Evolutionary conservation across 139 green algal species (phyloP), one percentile per base, ranked within the genome.

Genomic region (Auxenochlorella pyrenoidosa): DNA sequence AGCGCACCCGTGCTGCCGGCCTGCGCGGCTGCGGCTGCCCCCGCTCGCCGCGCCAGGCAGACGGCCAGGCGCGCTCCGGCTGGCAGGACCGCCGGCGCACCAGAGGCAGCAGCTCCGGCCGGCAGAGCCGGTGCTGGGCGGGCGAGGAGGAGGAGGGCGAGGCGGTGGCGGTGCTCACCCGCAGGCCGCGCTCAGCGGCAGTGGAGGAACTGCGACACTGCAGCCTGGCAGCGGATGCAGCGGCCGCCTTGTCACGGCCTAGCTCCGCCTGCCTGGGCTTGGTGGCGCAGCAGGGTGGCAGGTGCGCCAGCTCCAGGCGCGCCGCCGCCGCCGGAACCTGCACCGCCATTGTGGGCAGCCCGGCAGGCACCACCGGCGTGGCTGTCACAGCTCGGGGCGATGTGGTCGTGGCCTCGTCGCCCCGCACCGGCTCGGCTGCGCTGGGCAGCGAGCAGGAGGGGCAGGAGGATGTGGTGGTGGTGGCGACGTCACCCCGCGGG

Each of bases 1-100:
- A 76, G 40, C 40, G 34, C 21, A 63, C 80, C 3, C 60, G 40
- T 28, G 63, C 43, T 10, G 40, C 60, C 1, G 80, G 60, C 30
- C 80, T 85, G 80, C 80, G 80, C 18, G 60, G 75, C 19, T 85
- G 80, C 40, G 80, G 80, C 80, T 85, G 80, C 80, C 80, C 80
- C 40, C 66, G 32, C 63, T 44, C 80, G 21, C 38, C 40, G 38
- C 54, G 76, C 38, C 58, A 26, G 28, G 24, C 30, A 22, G 24
- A 24, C 32, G 19, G 32, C 43, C 28, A 16, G 26, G 30, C 22
- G 58, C 2, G 58, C 3, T 24, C 32, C 34, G 34, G 5, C 40
- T 32, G 38, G 73, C 73, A 79, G 44, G 15, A 44, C 44, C n/a
- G 22, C 44, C 24, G 40, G 30, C 3, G 40, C 73, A 5, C 41